These are phyloP conservation scores for Pseudogymnoascus sp. DNA, from an alignment of 2,329 filamentous ascomycete species.

Conservation along the genomic window DNA sequence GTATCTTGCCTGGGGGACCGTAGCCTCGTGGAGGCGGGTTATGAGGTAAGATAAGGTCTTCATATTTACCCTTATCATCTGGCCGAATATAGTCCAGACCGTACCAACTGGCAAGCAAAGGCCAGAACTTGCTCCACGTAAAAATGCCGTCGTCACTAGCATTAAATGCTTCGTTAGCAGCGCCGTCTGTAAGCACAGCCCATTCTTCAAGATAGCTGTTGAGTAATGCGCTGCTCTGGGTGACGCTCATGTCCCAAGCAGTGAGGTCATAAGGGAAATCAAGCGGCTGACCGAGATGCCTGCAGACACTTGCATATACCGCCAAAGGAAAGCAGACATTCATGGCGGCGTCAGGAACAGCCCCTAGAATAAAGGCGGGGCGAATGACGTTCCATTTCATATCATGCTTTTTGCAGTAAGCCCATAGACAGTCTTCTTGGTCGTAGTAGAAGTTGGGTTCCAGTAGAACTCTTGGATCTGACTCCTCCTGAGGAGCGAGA, in stretches of 20 bases:
- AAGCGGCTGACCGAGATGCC: slow-evolving; percentile 33
- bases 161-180: slow-evolving; percentile 42
- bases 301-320: slow-evolving; percentile 41
- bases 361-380: slow-evolving; percentile 41
- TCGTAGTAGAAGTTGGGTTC: slow-evolving; percentile 48
- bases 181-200: slow-evolving; percentile 35
- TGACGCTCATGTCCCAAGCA: slow-evolving; percentile 12
- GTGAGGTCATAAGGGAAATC: slow-evolving; percentile 36
- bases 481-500: slow-evolving; percentile 10
- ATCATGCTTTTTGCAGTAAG: slow-evolving; percentile 33
- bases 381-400: slow-evolving; percentile 39
- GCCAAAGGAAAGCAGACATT: slow-evolving; percentile 41
- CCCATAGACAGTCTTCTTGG: slow-evolving; percentile 41
- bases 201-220: slow-evolving; percentile 44
- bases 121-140: slow-evolving; percentile 41
- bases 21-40: slow-evolving; percentile 29
- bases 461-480: slow-evolving; percentile 35
- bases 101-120: slow-evolving; percentile 38
- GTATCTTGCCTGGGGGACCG: slow-evolving; percentile 33
- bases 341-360: slow-evolving; percentile 41
- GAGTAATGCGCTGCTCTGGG: too few species aligned
- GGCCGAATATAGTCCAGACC: slow-evolving; percentile 31
- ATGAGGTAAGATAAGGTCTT: too few species aligned
- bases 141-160: slow-evolving; percentile 37
- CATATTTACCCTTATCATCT: too few species aligned